Evolutionary conservation across 768 basidiomycete genomes (phyloP), one percentile per base, ranked within the genome.

Genomic region (Lactifluus echinatus): DNA sequence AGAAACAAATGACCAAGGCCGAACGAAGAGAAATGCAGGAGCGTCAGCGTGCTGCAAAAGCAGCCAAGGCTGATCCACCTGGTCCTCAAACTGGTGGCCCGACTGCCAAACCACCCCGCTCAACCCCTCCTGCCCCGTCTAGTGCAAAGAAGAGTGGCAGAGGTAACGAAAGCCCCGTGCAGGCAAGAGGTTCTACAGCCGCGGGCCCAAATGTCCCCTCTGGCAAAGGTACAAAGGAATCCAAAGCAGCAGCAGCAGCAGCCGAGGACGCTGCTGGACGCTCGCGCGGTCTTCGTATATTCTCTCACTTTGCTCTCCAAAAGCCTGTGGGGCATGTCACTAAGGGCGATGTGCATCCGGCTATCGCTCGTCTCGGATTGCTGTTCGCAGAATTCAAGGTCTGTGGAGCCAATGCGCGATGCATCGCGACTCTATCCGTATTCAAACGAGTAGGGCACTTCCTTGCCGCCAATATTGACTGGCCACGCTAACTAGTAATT

Each of bases 321-420:
- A 89, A 87, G 64, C 68, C 69, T 17, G 65, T 63, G 61, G 73
- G 73, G 26, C 65, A 67, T 63, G 73, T 74, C 39, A 75, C 79
- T 53, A 91, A 93, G 68, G 89, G 89, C 37, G 87, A 91, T 65
- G 88, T 98, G 39, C 96, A 98, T 68, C 96, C 94, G 28, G 82
- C 82, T 19, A 84, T 98, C 64, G 75, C 93, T 56, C 79, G 87
- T 51, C 82, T 97, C 8, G 94, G 90, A 10, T 75, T 97, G 29
- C 83, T 93, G 61, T 95, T 97, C 72, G 83, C 90, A 8, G 85
- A 88, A 64, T 97, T 98, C 74, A 85, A 85, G 69, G 87, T 98
- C 62, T 84, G 86, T 48, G 96, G 96, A 8, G 89, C 93, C 14
- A 98, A 99, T 70, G 95, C 96, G 6, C 78, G 96, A 58, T 94